Evolutionary conservation across 805 yeast genomes (phyloP).

Genomic region (Cyberlindnera japonica): DNA sequence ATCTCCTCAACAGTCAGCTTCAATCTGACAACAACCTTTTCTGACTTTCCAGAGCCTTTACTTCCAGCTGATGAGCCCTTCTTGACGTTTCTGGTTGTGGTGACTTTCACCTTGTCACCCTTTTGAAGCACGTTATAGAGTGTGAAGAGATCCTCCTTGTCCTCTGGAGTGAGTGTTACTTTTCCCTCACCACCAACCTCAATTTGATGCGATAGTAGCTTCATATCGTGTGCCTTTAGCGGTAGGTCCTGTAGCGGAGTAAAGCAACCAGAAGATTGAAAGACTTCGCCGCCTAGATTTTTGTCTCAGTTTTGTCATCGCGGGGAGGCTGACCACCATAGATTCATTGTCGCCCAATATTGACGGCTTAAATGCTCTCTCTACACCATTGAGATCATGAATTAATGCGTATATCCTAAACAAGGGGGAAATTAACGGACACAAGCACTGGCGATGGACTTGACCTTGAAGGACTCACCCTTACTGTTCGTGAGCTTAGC

Average conservation of each 20-base stretch:
- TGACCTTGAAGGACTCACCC: conserved; percentile 75
- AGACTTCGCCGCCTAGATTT: too few species aligned
- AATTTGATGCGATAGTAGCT: conserved; percentile 45
- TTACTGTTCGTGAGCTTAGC: conserved; percentile 70
- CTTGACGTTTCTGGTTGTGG: conserved; percentile 63
- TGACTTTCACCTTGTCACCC: conserved; percentile 70
- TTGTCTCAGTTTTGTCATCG: too few species aligned
- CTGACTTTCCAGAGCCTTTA: conserved; percentile 25
- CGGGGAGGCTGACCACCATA: too few species aligned
- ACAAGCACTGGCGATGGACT: conserved; percentile 67
- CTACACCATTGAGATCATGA: neutral
- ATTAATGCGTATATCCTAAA: neutral
- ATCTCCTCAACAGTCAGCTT: conserved; percentile 59
- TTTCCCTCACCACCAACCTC: conserved; percentile 62
- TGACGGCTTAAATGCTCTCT: neutral
- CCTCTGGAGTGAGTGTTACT: conserved; percentile 72
- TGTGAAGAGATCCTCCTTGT: conserved; percentile 89
- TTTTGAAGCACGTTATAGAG: conserved; percentile 74
- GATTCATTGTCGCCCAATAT: too few species aligned
- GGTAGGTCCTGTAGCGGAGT: too few species aligned
- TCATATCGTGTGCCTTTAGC: conserved; percentile 39
- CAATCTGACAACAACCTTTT: conserved; percentile 59
- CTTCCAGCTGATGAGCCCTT: conserved; percentile 19
- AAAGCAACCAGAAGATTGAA: too few species aligned
- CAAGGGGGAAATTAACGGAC: conserved; percentile 76